Evolutionary conservation across 805 yeast genomes (phyloP).

Genomic region (Metschnikowia similis): DNA sequence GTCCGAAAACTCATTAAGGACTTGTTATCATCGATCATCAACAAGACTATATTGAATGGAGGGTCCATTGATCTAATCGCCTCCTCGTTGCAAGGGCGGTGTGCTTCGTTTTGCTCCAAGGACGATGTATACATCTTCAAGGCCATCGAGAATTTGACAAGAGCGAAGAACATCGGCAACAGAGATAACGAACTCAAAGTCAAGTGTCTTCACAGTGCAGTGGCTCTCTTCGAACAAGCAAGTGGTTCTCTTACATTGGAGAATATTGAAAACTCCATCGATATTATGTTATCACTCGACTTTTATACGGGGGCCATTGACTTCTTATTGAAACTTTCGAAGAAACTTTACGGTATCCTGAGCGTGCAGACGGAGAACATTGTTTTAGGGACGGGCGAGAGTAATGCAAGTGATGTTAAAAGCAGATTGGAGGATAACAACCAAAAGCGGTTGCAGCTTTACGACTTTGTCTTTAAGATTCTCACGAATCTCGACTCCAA

Average conservation of each 20-base stretch:
- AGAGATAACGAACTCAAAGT: conserved; percentile 67
- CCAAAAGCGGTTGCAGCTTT: conserved; percentile 40
- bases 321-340: conserved; percentile 72
- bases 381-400: conserved; percentile 7
- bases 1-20: conserved; percentile 73
- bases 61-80: conserved; percentile 90
- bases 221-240: conserved; percentile 71
- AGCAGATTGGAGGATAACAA: conserved; percentile 14
- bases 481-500: conserved; percentile 66
- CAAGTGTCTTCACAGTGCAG: conserved; percentile 68
- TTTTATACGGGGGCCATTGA: conserved; percentile 84
- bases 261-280: conserved; percentile 74
- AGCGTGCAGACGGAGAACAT: conserved; percentile 3
- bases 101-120: conserved; percentile 92
- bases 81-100: conserved; percentile 79
- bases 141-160: conserved; percentile 86
- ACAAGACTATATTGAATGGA: conserved; percentile 85
- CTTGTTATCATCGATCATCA: conserved; percentile 81
- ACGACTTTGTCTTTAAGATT: conserved; percentile 70
- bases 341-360: conserved; percentile 42
- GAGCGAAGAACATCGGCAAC: conserved; percentile 71
- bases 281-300: conserved; percentile 71
- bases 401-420: conserved; percentile 5
- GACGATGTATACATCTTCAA: conserved; percentile 91
- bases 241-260: conserved; percentile 74